phyloP scores from a whole-genome alignment of 352 stramenopile species.

The Pythium periplocum region DNA sequence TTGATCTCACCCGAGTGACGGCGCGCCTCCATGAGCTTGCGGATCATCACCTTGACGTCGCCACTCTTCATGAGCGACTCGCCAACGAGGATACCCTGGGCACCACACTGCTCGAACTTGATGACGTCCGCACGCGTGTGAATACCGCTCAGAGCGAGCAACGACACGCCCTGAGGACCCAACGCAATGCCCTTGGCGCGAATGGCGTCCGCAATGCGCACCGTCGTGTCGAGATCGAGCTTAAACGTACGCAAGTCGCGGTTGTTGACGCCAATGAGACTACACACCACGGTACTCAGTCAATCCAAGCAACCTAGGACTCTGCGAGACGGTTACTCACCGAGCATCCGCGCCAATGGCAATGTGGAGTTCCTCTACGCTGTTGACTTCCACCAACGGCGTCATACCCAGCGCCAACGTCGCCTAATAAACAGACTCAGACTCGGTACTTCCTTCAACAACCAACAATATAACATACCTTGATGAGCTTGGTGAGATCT shows the following conservation, averaged over 20 bases:
- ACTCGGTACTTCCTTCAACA: neutral
- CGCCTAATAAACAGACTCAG: conserved; percentile 30
- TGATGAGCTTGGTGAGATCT: conserved; percentile 51
- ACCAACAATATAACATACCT: conserved; percentile 23
- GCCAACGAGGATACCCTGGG: conserved; percentile 91
- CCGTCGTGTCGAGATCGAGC: conserved; percentile 95
- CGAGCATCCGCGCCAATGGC: conserved; percentile 88
- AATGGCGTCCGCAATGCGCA: conserved; percentile 86
- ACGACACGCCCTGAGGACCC: conserved; percentile 64
- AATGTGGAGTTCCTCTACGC: conserved; percentile 91
- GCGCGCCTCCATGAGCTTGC: conserved; percentile 44
- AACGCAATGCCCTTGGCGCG: conserved; percentile 61
- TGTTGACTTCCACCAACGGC: conserved; percentile 98
- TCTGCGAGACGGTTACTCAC: conserved; percentile 9
- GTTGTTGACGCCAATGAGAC: conserved; percentile 98
- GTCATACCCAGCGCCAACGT: conserved; percentile 93
- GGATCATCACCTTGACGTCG: conserved; percentile 86
- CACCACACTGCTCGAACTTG: conserved; percentile 88
- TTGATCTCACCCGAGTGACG: conserved; percentile 25
- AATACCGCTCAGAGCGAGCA: conserved; percentile 97
- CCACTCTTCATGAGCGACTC: conserved; percentile 97
- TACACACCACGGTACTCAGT: conserved; percentile 5
- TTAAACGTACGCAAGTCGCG: conserved; percentile 98
- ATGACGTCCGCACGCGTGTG: conserved; percentile 89
- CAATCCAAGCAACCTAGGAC: neutral